Evolutionary conservation across 164 flowering plant species (phyloP), one percentile per base, ranked within the genome.

Genomic region (Akebia trifoliata): DNA sequence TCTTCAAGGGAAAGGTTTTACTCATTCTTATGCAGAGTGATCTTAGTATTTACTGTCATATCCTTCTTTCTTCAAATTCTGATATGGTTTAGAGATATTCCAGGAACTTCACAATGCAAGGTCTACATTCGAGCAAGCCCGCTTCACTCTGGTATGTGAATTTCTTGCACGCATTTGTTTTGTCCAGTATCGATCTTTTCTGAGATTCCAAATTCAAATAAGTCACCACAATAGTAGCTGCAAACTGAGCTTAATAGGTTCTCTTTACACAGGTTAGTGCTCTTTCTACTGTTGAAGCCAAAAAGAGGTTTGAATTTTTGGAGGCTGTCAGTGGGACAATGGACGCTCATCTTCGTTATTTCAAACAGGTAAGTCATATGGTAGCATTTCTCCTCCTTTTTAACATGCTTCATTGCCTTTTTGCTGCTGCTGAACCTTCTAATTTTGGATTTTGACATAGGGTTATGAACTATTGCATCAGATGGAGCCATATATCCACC

Each of bases 291-390:
- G 86, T 90, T 64, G 99, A 94, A 50, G 95, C 97, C 7, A 90
- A 87, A 63, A 94, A 90, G 65, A 85, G 95, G 69, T 94, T 80
- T 77, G 99, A 94, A 68, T 94, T 94, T 66, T 63, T 94, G 75
- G 99, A 94, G 76, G 90, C 96, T 54, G 95, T 94, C 60, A 85
- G 97, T 72, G 94, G 90, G 30, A 81, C 93, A 30, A 90, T 94
- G 96, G 97, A 86, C 70, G 95, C 97, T 38, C 97, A 94, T 77
- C 96, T 94, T 64, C 90, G 92, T 38, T 94, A 83, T 64, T 94
- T 90, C 69, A 90, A 90, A 71, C 97, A 93, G 86, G 98, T 86
- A 46, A 1, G 47, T 44, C 47, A 28, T n/a, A 50, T 63, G 45
- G 22, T 17, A 6, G 34, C 0, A 29, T 45, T 51, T 54, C 18